Conservation (phyloP, 139 green algal genomes). For the Chlorella ohadii region DNA sequence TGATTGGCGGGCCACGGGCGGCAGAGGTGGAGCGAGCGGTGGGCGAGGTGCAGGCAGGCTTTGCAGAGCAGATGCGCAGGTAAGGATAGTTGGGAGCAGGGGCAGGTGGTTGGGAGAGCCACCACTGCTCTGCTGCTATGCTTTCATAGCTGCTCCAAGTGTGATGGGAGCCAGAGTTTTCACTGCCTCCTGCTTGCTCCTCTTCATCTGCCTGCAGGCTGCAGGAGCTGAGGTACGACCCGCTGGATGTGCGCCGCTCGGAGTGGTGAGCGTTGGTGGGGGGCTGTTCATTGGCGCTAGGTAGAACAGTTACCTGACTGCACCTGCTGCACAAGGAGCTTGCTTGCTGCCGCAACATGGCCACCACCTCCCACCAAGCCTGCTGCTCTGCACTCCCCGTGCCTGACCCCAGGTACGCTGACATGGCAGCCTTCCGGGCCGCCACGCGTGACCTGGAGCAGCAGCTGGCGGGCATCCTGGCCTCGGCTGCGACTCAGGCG, state of each 20-base stretch:
- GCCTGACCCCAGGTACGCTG: not conserved
- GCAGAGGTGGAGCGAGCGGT: not conserved
- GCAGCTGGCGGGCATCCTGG: conserved; percentile 16
- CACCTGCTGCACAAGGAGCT: no score
- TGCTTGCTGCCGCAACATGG: no score
- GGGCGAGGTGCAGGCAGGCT: conserved; percentile 20
- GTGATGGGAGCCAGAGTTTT: no score
- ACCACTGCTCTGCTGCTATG: not conserved
- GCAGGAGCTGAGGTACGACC: conserved; percentile 4
- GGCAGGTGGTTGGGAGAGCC: not conserved
- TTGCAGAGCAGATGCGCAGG: conserved; percentile 19
- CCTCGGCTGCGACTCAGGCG: not conserved
- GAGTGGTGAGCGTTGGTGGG: not conserved
- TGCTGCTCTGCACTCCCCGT: no score
- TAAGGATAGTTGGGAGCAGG: not conserved
- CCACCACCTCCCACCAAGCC: no score
- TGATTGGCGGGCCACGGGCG: conserved; percentile 11
- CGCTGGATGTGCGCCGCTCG: conserved; percentile 16
- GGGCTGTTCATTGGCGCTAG: no score
- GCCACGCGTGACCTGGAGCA: conserved; percentile 23
- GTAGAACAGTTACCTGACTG: no score
- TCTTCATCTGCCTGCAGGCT: conserved; percentile 9
- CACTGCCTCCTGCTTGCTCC: not conserved
- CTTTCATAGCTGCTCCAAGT: no score
- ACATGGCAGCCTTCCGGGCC: conserved; percentile 11